phyloP scores from a whole-genome alignment of 495 filamentous ascomycete genomes.

The Tricharina praecox region DNA sequence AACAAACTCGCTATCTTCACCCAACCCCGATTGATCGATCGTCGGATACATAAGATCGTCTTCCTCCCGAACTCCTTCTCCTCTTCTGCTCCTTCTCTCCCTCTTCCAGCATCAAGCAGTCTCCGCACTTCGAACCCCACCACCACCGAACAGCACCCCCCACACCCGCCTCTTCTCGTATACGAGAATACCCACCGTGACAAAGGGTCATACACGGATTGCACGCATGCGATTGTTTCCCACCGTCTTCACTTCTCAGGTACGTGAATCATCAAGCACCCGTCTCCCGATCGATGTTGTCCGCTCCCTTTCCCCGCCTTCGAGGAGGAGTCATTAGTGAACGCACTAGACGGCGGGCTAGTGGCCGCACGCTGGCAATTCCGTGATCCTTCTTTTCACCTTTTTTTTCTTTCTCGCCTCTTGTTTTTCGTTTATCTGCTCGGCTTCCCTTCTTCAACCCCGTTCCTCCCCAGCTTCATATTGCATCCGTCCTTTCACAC shows the following conservation, averaged over 20 bases:
- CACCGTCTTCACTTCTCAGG: conserved; percentile 93
- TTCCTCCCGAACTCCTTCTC: too few species aligned
- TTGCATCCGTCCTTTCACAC: not conserved
- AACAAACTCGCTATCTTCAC: too few species aligned
- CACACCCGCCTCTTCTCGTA: conserved; percentile 22
- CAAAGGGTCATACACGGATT: not conserved
- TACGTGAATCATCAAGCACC: too few species aligned
- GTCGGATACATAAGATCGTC: too few species aligned
- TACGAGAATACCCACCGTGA: not conserved
- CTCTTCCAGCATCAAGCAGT: too few species aligned
- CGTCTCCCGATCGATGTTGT: too few species aligned
- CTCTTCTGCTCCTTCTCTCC: too few species aligned
- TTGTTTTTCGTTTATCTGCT: conserved; percentile 4
- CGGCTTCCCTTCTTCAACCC: conserved; percentile 15
- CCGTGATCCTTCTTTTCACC: conserved; percentile 7
- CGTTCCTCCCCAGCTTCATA: too few species aligned
- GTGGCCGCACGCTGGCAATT: not conserved
- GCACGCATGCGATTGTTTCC: conserved; percentile 90
- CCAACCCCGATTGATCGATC: too few species aligned
- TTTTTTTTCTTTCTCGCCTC: conserved; percentile 12
- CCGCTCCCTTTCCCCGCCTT: conserved; percentile 7
- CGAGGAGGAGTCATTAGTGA: too few species aligned
- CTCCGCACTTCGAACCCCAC: too few species aligned
- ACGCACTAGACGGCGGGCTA: too few species aligned
- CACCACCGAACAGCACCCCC: conserved; percentile 12